A percentile compares a stretch with the other conserved stretches of the same genome.
Conservation (phyloP, 2,329 filamentous ascomycete genomes). For the Curvularia spicifera region DNA sequence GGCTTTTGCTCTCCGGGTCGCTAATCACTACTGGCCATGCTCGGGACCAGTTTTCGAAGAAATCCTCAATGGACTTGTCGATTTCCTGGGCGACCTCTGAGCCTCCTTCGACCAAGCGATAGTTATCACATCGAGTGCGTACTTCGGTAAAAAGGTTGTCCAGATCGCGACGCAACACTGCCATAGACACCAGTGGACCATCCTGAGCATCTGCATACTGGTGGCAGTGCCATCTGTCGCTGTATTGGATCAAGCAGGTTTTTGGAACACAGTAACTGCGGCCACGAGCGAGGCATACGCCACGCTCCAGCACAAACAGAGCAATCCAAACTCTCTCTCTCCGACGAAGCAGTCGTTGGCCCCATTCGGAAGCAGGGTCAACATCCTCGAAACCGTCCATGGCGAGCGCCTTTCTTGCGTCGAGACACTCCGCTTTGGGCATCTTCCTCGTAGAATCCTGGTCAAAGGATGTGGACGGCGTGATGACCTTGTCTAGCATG, state of each 20-base stretch:
- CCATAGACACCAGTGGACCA: conserved; percentile 74
- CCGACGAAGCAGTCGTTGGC: conserved; percentile 66
- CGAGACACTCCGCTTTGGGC: conserved; percentile 72
- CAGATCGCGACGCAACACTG: conserved; percentile 70
- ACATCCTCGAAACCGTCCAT: conserved; percentile 72
- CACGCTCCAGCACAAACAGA: conserved; percentile 74
- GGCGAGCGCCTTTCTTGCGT: conserved; percentile 67
- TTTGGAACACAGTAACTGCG: conserved; percentile 72
- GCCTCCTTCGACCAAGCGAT: conserved; percentile 59
- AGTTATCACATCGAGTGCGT: conserved; percentile 65
- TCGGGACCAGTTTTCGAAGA: conserved; percentile 70
- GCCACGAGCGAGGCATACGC: conserved; percentile 74
- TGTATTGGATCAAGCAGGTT: conserved; percentile 69
- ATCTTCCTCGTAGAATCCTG: conserved; percentile 56
- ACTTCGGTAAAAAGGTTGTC: conserved; percentile 65
- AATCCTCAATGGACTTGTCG: conserved; percentile 63
- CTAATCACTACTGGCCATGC: conserved; percentile 58
- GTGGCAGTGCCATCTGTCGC: conserved; percentile 72
- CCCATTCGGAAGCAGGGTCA: conserved; percentile 65
- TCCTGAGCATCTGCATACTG: conserved; percentile 70
- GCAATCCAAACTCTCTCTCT: conserved; percentile 74
- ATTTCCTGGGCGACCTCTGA: conserved; percentile 57
- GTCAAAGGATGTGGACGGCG: conserved; percentile 60
- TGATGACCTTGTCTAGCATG: conserved; percentile 72
- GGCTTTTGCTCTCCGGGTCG: conserved; percentile 52